These are phyloP conservation scores for Salix dunnii DNA, from an alignment of 345 rosid genomes.

Conservation along the genomic window DNA sequence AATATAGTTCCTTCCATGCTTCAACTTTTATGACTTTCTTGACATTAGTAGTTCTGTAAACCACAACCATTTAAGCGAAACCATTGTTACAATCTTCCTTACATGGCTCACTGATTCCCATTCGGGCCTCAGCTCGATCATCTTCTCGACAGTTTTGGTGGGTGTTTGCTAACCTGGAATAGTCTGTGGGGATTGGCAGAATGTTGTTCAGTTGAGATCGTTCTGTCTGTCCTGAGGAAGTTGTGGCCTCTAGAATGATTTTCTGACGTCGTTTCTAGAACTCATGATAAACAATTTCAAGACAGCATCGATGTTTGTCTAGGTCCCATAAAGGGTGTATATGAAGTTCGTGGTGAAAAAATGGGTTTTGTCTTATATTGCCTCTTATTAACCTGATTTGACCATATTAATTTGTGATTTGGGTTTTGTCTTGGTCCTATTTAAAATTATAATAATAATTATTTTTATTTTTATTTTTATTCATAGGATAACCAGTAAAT, in stretches of 20 bases:
- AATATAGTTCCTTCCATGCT: neutral
- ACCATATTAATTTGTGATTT: no score
- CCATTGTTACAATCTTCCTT: neutral
- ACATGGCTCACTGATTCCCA: neutral
- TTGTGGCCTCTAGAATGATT: neutral
- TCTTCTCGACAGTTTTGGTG: neutral
- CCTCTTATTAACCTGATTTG: no score
- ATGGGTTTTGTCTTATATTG: no score
- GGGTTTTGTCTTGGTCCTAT: no score
- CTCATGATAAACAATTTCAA: neutral
- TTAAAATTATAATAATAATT: no score
- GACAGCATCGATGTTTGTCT: neutral
- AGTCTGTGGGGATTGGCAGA: neutral
- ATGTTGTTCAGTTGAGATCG: neutral
- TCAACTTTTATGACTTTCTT: neutral
- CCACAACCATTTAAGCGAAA: neutral
- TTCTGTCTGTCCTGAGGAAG: neutral
- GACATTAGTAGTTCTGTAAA: neutral
- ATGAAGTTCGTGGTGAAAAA: neutral
- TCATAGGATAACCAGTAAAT: no score
- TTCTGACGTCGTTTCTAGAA: neutral
- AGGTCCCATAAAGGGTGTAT: neutral
- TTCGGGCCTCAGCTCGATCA: neutral
- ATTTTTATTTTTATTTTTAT: no score
- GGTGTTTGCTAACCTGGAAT: neutral